These are phyloP conservation scores for Saitozyma podzolica DNA, from an alignment of 768 basidiomycete species.

Conservation along the genomic window DNA sequence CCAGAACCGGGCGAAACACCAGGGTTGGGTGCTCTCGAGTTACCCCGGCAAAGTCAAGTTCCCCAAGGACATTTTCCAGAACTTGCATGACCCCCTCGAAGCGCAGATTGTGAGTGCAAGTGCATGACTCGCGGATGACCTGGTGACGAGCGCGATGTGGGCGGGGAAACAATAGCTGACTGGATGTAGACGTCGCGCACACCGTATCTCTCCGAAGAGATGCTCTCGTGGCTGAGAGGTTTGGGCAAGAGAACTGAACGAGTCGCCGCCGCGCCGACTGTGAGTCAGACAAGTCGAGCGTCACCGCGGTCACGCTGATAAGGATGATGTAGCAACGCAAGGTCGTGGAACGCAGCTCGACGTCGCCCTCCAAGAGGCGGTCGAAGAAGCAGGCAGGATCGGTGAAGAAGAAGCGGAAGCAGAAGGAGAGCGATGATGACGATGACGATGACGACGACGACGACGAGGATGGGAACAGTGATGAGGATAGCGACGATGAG, in stretches of 20 bases:
- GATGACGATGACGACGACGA: slow-evolving; percentile 30
- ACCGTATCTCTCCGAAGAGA: slow-evolving; percentile 22
- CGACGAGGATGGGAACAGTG: slow-evolving; percentile 6
- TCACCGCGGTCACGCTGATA: not conserved
- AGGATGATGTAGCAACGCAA: slow-evolving; percentile 14
- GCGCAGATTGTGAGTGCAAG: slow-evolving; percentile 9
- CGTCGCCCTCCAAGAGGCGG: slow-evolving; percentile 4
- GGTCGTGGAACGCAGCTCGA: slow-evolving; percentile 13
- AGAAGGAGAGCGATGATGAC: slow-evolving; percentile 12
- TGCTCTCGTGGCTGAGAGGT: slow-evolving; percentile 20
- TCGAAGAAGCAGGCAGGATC: slow-evolving; percentile 10
- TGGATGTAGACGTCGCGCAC: not conserved
- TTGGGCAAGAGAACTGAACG: slow-evolving; percentile 17
- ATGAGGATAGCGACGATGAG: slow-evolving; percentile 27
- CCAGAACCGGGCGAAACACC: slow-evolving; percentile 63
- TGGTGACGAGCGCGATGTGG: slow-evolving; percentile 2
- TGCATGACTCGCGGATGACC: not conserved
- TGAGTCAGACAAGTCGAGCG: not conserved
- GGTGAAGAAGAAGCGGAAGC: slow-evolving; percentile 11
- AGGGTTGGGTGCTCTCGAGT: slow-evolving; percentile 73
- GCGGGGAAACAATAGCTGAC: slow-evolving; percentile 5
- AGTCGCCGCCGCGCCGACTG: slow-evolving; percentile 10
- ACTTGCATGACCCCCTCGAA: slow-evolving; percentile 53
- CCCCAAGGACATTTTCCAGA: slow-evolving; percentile 76
- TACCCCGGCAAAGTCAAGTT: slow-evolving; percentile 79